Base-by-base conservation (phyloP, 73 alveolate species). In the Paramecium sexaurelia region DNA sequence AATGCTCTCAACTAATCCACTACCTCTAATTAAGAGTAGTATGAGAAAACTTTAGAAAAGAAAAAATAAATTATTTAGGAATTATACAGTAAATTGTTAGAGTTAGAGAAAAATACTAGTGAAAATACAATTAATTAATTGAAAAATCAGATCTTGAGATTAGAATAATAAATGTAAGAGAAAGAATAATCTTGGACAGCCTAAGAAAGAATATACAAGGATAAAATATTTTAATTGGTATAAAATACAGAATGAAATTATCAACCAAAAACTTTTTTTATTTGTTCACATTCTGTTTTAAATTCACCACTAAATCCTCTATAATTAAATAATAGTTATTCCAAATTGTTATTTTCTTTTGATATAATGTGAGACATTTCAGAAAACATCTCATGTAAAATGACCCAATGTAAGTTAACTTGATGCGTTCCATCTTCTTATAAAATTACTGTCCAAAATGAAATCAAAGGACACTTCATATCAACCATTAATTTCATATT, bases 401-500 rank as follows among this genome's bases (percentile, higher is more conserved):
- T 78, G 7, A 78, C 47, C 90, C 90, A 78, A 78, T 78, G 90
- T 9, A 37, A 45, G 22, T 39, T 29, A 7, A 78, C 90, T 29
- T 78, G 13, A 33, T 78, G 90, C 1, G 22, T 43, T 36, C 55
- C 55, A 78, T 78, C 75, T 19, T 78, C 90, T 8, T 43, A 22
- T 33, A 78, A 20, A 26, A 78, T 78, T 1, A 78, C 71, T 10
- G 71, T 78, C 90, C 90, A 78, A 78, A 78, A 78, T 39, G 90
- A 41, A 10, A 45, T 33, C 6, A 78, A 33, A 40, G 43, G 43
- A 41, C n/a, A 10, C 11, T 78, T 78, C 51, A 78, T 10, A 33
- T 78, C 73, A 2, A 78, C 90, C 71, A 43, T 39, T 15, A 78
- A 24, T 45, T 78, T 78, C 90, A 78, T 78, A 40, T 78, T 78